Conservation (phyloP, 176 grass and related monocot species). For the Aegilops speltoides region DNA sequence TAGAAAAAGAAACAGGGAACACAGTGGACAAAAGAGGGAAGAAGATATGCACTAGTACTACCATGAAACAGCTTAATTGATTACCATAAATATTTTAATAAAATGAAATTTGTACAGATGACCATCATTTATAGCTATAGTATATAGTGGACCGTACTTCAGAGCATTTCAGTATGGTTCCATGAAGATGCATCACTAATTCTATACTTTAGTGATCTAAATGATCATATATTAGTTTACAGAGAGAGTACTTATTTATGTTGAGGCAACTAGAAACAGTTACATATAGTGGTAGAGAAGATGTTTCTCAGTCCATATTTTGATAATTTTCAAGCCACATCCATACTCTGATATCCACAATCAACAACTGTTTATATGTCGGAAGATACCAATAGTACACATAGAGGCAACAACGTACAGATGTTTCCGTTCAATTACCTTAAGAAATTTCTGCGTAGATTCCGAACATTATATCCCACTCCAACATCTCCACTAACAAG, state of each 20-base stretch:
- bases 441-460: slow-evolving; percentile 79
- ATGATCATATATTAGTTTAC: too few species aligned
- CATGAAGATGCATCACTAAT: neutral
- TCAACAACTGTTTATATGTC: neutral
- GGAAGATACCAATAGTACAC: neutral
- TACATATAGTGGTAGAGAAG: neutral
- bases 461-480: slow-evolving; percentile 95
- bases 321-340: neutral
- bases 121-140: neutral
- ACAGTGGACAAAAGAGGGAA: neutral
- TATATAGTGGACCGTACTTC: neutral
- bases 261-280: neutral
- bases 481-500: slow-evolving; percentile 95
- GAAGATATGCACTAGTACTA: neutral
- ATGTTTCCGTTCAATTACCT: slow-evolving; percentile 46
- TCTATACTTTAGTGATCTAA: too few species aligned
- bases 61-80: neutral
- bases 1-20: neutral
- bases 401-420: neutral
- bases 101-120: neutral
- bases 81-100: neutral
- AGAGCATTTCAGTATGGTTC: neutral
- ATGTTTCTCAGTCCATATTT: neutral
- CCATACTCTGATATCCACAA: neutral
- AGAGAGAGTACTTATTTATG: neutral